Base-by-base conservation (phyloP, 805 yeast species). In the Saccharomycopsis javanensis region DNA sequence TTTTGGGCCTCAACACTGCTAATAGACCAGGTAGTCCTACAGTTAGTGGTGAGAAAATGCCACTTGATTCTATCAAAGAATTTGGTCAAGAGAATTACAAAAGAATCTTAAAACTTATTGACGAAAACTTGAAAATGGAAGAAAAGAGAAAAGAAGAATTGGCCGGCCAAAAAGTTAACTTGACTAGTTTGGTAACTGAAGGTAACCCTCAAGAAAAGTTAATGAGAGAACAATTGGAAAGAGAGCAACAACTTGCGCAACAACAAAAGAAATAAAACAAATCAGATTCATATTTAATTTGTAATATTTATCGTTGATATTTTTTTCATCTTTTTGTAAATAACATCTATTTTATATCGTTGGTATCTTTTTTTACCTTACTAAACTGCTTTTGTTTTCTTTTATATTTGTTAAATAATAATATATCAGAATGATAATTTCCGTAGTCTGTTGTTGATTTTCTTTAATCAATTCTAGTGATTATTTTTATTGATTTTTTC, bases 21-120 rank as follows among this genome's bases (percentile, higher is more conserved):
- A 65, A 72, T 1, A 72, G 75, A 58, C 48, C 48, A 23, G 70
- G 72, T 51, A 80, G 67, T 68, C 64, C 73, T 68, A 67, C 79
- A 67, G 63, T 64, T 64, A 65, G 66, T n/a, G 57, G 51, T 18
- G 84, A 84, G 60, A 81, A 83, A 72, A 81, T 85, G 85, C 89
- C 89, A 13, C 78, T 85, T 70, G 95, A 86, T 69, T 68, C 78
- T 55, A 78, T 85, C 64, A 80, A 95, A 68, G 86, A 85, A 67
- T 83, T 81, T 63, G 90, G 90, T 57, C 91, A 85, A 72, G 75
- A 79, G 71, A 84, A 83, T 66, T 86, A 86, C 68, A 79, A 79
- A 64, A 79, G 78, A 64, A 80, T 84, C 79, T 79, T 79, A 66
- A 79, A 83, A 70, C 75, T 82, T 64, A 71, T 85, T 62, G 82